Conservation (phyloP, 2,329 filamentous ascomycete species). For the Hortaea werneckii region DNA sequence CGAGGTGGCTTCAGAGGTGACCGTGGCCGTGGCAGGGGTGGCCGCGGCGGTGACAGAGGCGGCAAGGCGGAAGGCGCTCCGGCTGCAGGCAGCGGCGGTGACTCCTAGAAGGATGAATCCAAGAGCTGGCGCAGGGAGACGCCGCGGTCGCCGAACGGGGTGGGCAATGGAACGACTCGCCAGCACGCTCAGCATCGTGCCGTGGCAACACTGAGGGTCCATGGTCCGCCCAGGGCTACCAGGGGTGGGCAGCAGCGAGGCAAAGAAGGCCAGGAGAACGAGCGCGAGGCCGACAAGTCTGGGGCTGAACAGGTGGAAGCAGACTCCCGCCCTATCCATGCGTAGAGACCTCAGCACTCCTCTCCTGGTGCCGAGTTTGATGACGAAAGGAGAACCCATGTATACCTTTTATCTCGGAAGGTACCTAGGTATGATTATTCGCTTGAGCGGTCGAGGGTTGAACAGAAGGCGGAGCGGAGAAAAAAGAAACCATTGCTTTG, state of each 20-base stretch:
- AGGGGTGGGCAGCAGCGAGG: background rate
- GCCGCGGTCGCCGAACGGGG: background rate
- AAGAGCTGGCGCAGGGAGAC: background rate
- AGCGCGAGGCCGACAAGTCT: no score
- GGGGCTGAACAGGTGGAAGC: no score
- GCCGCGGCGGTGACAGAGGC: conserved; percentile 24
- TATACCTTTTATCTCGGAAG: no score
- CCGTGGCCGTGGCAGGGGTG: conserved; percentile 39
- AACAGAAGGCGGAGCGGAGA: no score
- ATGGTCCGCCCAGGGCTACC: background rate
- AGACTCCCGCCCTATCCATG: no score
- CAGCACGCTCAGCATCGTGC: conserved; percentile 1
- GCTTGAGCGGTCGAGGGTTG: no score
- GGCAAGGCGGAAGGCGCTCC: conserved; percentile 17
- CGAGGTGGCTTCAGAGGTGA: conserved; percentile 42
- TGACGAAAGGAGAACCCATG: no score
- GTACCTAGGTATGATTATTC: no score
- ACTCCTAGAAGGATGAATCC: conserved; percentile 15
- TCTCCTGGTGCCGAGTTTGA: no score
- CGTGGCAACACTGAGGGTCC: background rate
- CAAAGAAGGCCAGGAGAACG: background rate
- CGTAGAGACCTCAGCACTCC: no score
- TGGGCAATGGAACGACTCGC: background rate
- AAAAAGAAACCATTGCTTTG: no score
- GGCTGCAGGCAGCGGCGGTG: conserved; percentile 15